Evolutionary conservation across 2,329 filamentous ascomycete species (phyloP), one percentile per base, ranked within the genome.

Genomic region (Phialemoniopsis sp.): DNA sequence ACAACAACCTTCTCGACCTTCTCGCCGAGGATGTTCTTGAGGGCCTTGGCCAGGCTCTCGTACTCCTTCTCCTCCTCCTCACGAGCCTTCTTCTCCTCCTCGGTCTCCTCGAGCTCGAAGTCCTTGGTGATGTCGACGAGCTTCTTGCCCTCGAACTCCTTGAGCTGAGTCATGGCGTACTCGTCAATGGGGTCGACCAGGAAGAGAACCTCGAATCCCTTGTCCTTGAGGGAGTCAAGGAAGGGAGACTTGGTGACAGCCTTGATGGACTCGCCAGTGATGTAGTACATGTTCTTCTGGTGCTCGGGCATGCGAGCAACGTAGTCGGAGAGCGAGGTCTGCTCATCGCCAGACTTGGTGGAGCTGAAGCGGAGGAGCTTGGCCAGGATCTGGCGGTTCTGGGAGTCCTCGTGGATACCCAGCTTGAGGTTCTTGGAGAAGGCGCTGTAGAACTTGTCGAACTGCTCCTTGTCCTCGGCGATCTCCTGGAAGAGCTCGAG

Each of bases 351-450:
- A 68, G 91, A 95, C 84, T 96, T 97, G 78, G 93, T 98, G 45
- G 91, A 96, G 83, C 87, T 85, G 86, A 90, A 98, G 69, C 93
- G 89, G 63, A 98, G 87, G 46, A 98, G 89, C 87, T 97, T 98
- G 72, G 93, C 91, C 48, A 98, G 88, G 53, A 77, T 69, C 56
- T 74, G 70, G 65, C 93, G 89, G 85, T 98, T 98, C 82, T 97
- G 93, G 46, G 89, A 87, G 70, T 98, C 93, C 80, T 98, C 93
- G 82, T 98, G 93, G 73, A 98, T 95, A 74, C 93, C 93, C 51
- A 98, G 90, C 88, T 98, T 98, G 71, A 98, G 83, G 86, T 98
- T 98, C 89, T 98, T 98, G 82, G 85, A 87, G 82, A 98, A 98
- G 59, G 93, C 93, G 62, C 76, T 77, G 85, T 98, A 98, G 85